phyloP scores from a whole-genome alignment of 306 rosid species.

The Cicer bijugum region DNA sequence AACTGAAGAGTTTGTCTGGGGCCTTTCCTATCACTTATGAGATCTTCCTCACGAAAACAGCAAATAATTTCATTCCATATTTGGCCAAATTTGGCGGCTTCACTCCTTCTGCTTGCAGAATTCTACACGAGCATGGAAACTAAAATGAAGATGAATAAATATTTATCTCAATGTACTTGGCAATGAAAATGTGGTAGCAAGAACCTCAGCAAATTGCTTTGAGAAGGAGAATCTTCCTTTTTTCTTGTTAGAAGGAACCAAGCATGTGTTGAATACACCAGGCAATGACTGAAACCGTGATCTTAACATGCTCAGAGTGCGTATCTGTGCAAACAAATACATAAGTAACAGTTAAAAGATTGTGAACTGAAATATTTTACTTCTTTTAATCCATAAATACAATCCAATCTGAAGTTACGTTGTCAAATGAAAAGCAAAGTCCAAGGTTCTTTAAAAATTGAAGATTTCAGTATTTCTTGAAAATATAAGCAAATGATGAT shows the following conservation, averaged over 20 bases:
- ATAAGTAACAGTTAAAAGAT: constrained; percentile 29
- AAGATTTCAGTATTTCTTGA: constrained; percentile 35
- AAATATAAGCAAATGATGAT: constrained; percentile 40
- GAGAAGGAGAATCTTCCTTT: constrained; percentile 73
- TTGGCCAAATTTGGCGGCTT: constrained; percentile 97
- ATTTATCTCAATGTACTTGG: constrained; percentile 23
- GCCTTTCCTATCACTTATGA: constrained; percentile 86
- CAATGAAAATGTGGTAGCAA: constrained; percentile 41
- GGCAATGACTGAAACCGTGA: constrained; percentile 92
- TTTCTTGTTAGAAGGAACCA: constrained; percentile 86
- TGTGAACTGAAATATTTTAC: constrained; percentile 11
- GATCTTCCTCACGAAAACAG: constrained; percentile 97
- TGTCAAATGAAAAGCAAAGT: constrained; percentile 20
- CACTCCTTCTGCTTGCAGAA: constrained; percentile 83
- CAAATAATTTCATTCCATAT: constrained; percentile 96
- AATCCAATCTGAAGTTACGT: constrained; percentile 27
- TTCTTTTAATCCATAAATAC: constrained; percentile 22
- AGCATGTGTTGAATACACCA: constrained; percentile 81
- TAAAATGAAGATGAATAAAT: constrained; percentile 39
- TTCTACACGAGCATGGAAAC: constrained; percentile 56
- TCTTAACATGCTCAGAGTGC: constrained; percentile 90
- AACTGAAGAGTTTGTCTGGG: constrained; percentile 41
- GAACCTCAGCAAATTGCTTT: constrained; percentile 80
- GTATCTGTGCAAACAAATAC: constrained; percentile 64
- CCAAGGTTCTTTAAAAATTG: constrained; percentile 37